These are phyloP conservation scores for Quercus gilva DNA, from an alignment of 306 rosid genomes.

Conservation along the genomic window DNA sequence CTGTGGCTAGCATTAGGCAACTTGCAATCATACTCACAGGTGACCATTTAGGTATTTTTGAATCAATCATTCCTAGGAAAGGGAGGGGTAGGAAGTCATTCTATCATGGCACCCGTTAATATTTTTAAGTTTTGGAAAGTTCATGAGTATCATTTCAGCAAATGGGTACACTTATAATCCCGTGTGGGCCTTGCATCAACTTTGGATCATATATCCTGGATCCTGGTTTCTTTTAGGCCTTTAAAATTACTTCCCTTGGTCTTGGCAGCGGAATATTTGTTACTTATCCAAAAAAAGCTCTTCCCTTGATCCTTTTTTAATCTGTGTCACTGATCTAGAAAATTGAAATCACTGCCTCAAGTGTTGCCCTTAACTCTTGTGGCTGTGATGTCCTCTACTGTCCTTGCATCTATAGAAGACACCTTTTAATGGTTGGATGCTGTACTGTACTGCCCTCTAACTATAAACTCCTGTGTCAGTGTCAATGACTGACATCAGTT, in stretches of 20 bases:
- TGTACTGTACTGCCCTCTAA: neutral
- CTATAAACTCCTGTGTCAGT: neutral
- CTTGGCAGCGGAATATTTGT: neutral
- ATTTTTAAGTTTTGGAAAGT: too few relatives aligned
- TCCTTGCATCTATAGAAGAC: neutral
- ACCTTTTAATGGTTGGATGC: neutral
- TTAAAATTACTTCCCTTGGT: neutral
- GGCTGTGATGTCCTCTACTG: neutral
- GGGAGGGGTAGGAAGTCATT: too few relatives aligned
- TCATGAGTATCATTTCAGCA: too few relatives aligned
- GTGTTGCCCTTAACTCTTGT: neutral
- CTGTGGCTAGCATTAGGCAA: too few relatives aligned
- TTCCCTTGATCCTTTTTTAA: constrained; percentile 7
- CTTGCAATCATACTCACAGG: too few relatives aligned
- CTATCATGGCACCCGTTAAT: too few relatives aligned
- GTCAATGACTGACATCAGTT: neutral
- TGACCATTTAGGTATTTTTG: too few relatives aligned
- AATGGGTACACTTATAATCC: too few relatives aligned
- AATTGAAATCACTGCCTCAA: neutral
- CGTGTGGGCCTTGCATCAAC: too few relatives aligned
- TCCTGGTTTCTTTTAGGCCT: constrained; percentile 4
- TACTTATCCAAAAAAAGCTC: too few relatives aligned
- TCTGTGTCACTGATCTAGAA: too few relatives aligned
- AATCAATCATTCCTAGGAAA: too few relatives aligned
- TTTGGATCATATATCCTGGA: neutral